Base-by-base conservation (phyloP, 2,329 filamentous ascomycete species). In the Colletotrichum magnum region DNA sequence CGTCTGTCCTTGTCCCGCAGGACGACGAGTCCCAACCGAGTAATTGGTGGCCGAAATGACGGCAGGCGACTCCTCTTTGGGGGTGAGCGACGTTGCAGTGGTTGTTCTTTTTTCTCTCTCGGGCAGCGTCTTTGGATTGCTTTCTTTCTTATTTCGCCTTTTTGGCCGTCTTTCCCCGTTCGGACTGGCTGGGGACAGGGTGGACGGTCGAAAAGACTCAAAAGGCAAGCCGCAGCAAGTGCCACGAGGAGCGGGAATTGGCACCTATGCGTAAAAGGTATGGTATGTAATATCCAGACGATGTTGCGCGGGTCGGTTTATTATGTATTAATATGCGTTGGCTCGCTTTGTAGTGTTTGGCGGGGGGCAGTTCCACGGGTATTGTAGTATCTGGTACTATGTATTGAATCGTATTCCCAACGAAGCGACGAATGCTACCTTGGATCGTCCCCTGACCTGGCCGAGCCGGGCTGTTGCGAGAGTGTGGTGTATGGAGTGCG, bases 401-500 rank as follows among this genome's bases (percentile, higher is more conserved):
- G 18, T 18, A 65, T 41, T 48, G 48, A 41, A 64, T 48, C 18
- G 56, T 56, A 26, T 16, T 56, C 54, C 54, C 24, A 59, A 69
- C 18, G 50, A 56, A 53, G 54, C 56, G 66, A 60, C 57, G 66
- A 53, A 50, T 69, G 66, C 36, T 48, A 60, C 56, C 54, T 56
- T 69, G 48, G 51, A 66, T 57, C 61, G 41, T 60, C 62, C 66
- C 61, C 66, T 69, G 66, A 69, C 66, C 66, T 65, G 10, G 57
- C 18, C 43, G 43, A 50, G 32, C 32, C 32, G 32, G 32, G 32
- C 32, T 36, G 32, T 36, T 36, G 32, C 32, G 32, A 36, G 21
- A 36, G 32, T 36, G 32, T 10, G 47, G 39, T 41, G 21, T 24
- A 24, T 24, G n/a, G 43, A n/a, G 39, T 26, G 50, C 26, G 32